Base-by-base conservation (phyloP, 192 early-diverging fungal species). In the Coemansia umbellata region DNA sequence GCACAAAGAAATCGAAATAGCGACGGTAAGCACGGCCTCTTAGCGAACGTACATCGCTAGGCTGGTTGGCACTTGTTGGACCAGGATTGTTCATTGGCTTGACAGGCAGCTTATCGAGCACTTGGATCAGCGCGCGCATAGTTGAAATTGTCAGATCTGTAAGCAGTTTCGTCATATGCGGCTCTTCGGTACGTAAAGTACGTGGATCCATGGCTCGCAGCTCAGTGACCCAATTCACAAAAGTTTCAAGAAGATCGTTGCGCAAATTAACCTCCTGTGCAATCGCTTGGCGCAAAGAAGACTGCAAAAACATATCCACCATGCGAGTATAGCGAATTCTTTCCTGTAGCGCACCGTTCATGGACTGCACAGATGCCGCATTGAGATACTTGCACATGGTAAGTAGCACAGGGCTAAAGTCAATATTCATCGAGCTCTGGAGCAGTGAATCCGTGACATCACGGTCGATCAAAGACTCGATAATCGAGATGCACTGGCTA, bases 1-100 rank as follows among this genome's bases (percentile, higher is more conserved):
- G 68, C 63, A 78, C 69, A 55, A 78, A 78, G 57, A 78, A 78
- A 53, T 78, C 74, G 68, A 72, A 78, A 60, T 78, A 78, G 14
- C 74, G 58, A 40, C 69, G 68, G 52, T 68, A 78, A 0, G 69
- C 69, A 24, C 69, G 68, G 52, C 53, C 55, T 13, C 74, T 63
- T 53, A 63, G 58, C 36, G 69, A 60, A 11, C 74, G 68, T 33
- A 78, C 69, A 11, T 78, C 74, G 0, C 51, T 44, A 10, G 69
- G 47, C 59, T 70, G 74, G 31, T 44, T 50, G 4, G 63, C 43
- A 0, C 45, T 31, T 2, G 30, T 37, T 47, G 56, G 59, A 3
- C 23, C 40, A 10, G 62, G 40, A 17, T 24, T 54, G 17, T 37
- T 64, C 69, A 78, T 58, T 4, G 74, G 74, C 50, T 78, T 70